Evolutionary conservation across 1,284 basidiomycete genomes (phyloP), one percentile per base, ranked within the genome.

Genomic region (Bjerkandera adusta): DNA sequence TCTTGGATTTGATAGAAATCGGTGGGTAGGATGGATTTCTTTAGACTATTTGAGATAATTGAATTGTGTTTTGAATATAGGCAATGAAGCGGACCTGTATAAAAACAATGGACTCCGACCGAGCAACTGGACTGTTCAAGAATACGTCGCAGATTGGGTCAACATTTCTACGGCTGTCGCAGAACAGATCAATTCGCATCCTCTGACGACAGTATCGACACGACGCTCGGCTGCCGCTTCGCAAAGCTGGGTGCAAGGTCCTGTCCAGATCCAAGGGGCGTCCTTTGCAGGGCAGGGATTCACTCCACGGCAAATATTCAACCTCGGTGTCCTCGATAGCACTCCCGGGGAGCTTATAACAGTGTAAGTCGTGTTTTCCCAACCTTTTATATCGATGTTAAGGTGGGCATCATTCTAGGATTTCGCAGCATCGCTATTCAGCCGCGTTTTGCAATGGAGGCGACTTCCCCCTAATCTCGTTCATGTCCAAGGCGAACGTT

Each of bases 71-170:
- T 22, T n/a, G 20, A 20, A 20, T 5, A 4, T 34, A 61, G 68
- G 70, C 4, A 85, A 86, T 48, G 81, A 85, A 62, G 68, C 82
- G 0, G 81, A 85, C 60, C 58, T 83, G 5, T 85, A 83, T 62
- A 51, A 43, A 15, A 67, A 67, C 47, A 81, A 79, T 54, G 76
- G 77, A 1, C 59, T 69, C 4, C 69, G 82, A 34, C 48, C 57
- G 36, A 64, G 29, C 57, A 69, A 64, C 18, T 84, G 75, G 61
- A 76, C 62, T 25, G 64, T 75, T 6, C 52, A 66, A 11, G 62
- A 79, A 58, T 84, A 83, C 52, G 73, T 81, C 5, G 47, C 64
- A 22, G 71, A 85, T 77, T 83, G 62, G 57, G 68, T 68, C 27
- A 43, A 54, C 20, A 50, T 51, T 38, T 48, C 56, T 6, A 51